Base-by-base conservation (phyloP, 148 eudicot species). In the Oxyria digyna region DNA sequence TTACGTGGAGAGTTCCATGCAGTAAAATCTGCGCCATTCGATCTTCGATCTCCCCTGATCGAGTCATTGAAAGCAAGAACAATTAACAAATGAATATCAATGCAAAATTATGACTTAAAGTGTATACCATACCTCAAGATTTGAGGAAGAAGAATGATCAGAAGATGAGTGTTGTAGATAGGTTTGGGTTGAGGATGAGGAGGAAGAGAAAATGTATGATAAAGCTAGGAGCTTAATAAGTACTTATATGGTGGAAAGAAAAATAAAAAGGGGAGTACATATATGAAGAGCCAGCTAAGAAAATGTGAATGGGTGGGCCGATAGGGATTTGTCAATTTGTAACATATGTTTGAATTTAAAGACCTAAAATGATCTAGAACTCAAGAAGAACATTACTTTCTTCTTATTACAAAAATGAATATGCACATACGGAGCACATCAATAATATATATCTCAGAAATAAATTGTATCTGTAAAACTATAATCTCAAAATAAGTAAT, bases 1-100 rank as follows among this genome's bases (percentile, higher is more conserved):
- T 81, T 17, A 73, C 78, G 57, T 81, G 85, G 69, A 81, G 77
- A 42, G 79, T 75, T 42, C 85, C 81, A 71, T 81, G 85, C 4
- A 81, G 57, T 40, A 78, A 57, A 32, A 76, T 78, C 26, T 72
- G 76, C 29, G 81, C 79, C 84, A 81, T 81, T 20, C 42, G 3
- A 1, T 46, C 21, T n/a, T 7, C 18, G 15, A 15, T n/a, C n/a
- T 2, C 38, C 38, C 38, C 6, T 6, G 38, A 35, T 35, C 38
- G 3, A n/a, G n/a, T n/a, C n/a, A n/a, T n/a, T n/a, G n/a, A n/a
- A n/a, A n/a, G n/a, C n/a, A n/a, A n/a, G n/a, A n/a, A n/a, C n/a
- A 35, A 35, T 35, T 35, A 35, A 35, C 38, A 35, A 35, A 35
- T 35, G 38, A 6, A n/a, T 7, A 57, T 12, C 14, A 50, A 57